phyloP scores from a whole-genome alignment of 2,329 filamentous ascomycete species.

The Ophiostoma montium region DNA sequence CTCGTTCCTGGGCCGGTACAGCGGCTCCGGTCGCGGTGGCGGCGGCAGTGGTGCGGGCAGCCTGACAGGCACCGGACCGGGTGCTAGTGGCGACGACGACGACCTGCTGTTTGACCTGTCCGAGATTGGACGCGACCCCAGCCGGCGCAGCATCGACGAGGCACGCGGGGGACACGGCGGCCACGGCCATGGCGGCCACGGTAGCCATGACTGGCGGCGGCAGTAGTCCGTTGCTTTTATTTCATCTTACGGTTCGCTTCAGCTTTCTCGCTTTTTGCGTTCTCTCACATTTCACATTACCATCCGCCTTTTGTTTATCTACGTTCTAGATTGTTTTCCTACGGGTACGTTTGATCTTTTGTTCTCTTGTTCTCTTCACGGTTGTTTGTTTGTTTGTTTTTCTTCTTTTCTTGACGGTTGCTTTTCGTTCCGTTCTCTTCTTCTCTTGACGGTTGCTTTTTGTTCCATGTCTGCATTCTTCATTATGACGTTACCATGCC shows the following conservation, averaged over 20 bases:
- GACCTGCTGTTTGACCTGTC: slow-evolving; percentile 60
- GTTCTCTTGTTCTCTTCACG: too few relatives aligned
- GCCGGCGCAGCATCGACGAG: slow-evolving; percentile 46
- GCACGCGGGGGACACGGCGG: slow-evolving; percentile 20
- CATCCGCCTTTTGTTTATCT: too few relatives aligned
- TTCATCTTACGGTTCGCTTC: background rate
- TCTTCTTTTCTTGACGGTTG: too few relatives aligned
- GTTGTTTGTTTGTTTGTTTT: too few relatives aligned
- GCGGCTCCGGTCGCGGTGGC: slow-evolving; percentile 4
- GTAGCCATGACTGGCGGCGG: background rate
- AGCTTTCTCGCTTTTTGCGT: background rate
- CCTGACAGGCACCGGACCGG: slow-evolving; percentile 21
- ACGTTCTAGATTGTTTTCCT: too few relatives aligned
- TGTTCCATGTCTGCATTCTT: background rate
- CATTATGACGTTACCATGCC: background rate
- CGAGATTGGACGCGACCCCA: slow-evolving; percentile 33
- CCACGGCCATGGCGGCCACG: too few relatives aligned
- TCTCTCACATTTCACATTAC: background rate
- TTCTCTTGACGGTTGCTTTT: too few relatives aligned
- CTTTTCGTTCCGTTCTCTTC: background rate
- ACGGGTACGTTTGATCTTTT: too few relatives aligned
- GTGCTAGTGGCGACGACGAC: slow-evolving; percentile 43
- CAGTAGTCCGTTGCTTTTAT: background rate
- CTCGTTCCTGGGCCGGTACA: slow-evolving; percentile 18
- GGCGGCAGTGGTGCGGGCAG: slow-evolving; percentile 11